Conservation (phyloP, 1,284 basidiomycete species). For the Ustilago bromivora region DNA sequence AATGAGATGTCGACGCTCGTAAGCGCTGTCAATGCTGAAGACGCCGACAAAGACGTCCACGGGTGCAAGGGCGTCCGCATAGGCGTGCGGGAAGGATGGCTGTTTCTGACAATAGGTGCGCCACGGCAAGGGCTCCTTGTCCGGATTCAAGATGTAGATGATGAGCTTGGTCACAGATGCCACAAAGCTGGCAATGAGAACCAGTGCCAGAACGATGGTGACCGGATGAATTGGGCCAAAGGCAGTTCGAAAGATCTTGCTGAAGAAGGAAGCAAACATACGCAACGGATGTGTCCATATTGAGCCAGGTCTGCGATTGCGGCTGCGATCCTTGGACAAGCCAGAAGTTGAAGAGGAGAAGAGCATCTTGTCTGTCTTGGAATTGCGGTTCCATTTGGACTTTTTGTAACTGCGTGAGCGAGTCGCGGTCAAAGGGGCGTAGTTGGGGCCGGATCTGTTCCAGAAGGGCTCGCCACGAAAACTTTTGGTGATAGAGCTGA, state of each 20-base stretch:
- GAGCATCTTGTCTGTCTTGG: slow-evolving; percentile 41
- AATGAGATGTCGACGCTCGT: slow-evolving; percentile 88
- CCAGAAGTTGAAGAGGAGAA: slow-evolving; percentile 26
- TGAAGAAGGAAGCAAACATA: slow-evolving; percentile 38
- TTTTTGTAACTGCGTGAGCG: slow-evolving; percentile 43
- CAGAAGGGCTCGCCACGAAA: slow-evolving; percentile 40
- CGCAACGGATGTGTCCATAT: slow-evolving; percentile 41
- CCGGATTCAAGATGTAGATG: slow-evolving; percentile 92
- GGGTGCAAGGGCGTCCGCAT: slow-evolving; percentile 80
- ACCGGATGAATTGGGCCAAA: slow-evolving; percentile 57
- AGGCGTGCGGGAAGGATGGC: slow-evolving; percentile 70
- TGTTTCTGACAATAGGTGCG: slow-evolving; percentile 84
- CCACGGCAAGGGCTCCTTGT: slow-evolving; percentile 94
- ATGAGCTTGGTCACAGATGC: slow-evolving; percentile 71
- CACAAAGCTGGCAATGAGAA: slow-evolving; percentile 58
- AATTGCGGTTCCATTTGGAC: slow-evolving; percentile 43
- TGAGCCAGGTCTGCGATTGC: slow-evolving; percentile 22
- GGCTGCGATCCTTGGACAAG: slow-evolving; percentile 29
- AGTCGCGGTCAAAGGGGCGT: slow-evolving; percentile 23
- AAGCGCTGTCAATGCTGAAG: slow-evolving; percentile 82
- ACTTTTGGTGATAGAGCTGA: slow-evolving; percentile 44
- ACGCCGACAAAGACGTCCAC: slow-evolving; percentile 90
- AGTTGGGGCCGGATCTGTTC: slow-evolving; percentile 33
- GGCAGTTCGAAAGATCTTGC: slow-evolving; percentile 48
- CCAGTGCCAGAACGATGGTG: slow-evolving; percentile 54